Evolutionary conservation across 2,329 filamentous ascomycete genomes (phyloP).

Genomic region (Exophiala xenobiotica): DNA sequence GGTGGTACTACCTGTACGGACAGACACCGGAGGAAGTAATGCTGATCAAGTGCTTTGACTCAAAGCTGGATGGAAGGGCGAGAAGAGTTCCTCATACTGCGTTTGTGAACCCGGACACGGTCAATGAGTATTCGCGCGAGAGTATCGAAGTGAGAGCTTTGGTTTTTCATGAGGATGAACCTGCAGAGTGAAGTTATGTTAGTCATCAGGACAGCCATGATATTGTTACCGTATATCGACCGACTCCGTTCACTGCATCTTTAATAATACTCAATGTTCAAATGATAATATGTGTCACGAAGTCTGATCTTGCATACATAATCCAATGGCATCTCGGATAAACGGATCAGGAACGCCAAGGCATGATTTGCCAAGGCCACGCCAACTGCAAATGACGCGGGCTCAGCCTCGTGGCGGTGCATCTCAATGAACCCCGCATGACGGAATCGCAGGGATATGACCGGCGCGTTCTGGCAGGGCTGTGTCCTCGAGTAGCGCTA

Average conservation of each 20-base stretch:
- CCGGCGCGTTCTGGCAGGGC: neutral
- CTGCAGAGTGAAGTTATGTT: conserved; percentile 22
- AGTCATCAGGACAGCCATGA: too few species aligned
- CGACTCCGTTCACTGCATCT: too few species aligned
- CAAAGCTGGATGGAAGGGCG: conserved; percentile 53
- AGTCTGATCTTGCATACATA: too few species aligned
- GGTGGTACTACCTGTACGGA: conserved; percentile 55
- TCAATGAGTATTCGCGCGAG: conserved; percentile 45
- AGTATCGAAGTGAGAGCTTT: conserved; percentile 57
- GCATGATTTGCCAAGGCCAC: neutral
- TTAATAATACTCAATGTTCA: too few species aligned
- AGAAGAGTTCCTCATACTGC: conserved; percentile 57
- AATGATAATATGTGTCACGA: too few species aligned
- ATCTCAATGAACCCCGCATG: too few species aligned
- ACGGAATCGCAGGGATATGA: neutral
- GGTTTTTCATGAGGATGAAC: conserved; percentile 31
- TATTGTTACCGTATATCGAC: too few species aligned
- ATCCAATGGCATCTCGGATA: neutral
- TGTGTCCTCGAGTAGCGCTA: neutral
- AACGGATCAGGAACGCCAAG: neutral
- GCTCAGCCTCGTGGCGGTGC: too few species aligned
- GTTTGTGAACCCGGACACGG: conserved; percentile 52
- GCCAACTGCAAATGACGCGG: too few species aligned
- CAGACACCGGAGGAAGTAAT: conserved; percentile 56
- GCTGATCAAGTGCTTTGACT: conserved; percentile 64